Evolutionary conservation across 148 eudicot genomes (phyloP).

Genomic region (Amaranthus cruentus): DNA sequence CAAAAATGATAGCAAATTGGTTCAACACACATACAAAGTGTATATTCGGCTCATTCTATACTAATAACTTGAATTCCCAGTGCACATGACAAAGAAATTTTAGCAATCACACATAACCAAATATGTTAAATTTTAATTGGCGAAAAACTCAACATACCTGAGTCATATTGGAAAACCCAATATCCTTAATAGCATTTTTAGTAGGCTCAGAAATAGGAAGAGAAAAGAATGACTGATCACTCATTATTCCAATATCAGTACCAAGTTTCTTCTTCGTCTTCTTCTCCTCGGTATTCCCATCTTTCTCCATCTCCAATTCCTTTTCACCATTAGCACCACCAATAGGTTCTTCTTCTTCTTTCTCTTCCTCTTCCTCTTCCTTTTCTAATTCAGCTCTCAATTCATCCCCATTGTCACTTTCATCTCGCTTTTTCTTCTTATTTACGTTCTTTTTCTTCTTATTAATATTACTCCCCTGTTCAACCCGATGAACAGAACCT

Average conservation of each 20-base stretch:
- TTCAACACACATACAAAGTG: not conserved
- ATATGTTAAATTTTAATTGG: not conserved
- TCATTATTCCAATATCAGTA: slow-evolving; percentile 70
- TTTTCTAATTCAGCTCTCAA: slow-evolving; percentile 9
- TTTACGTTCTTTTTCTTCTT: slow-evolving; percentile 7
- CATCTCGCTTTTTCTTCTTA: slow-evolving; percentile 23
- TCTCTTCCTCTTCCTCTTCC: slow-evolving; percentile 5
- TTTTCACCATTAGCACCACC: not conserved
- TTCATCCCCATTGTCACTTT: slow-evolving; percentile 9
- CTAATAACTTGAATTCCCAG: too few species aligned
- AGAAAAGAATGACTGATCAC: slow-evolving; percentile 42
- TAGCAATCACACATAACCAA: not conserved
- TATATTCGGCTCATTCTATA: too few species aligned
- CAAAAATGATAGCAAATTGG: not conserved
- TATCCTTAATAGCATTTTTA: slow-evolving; percentile 44
- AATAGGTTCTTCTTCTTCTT: not conserved
- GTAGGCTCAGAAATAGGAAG: slow-evolving; percentile 55
- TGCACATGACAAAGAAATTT: not conserved
- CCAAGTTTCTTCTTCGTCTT: slow-evolving; percentile 29
- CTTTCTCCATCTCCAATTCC: not conserved
- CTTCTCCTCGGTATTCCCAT: slow-evolving; percentile 8
- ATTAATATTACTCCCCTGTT: not conserved
- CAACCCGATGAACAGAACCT: slow-evolving; percentile 1
- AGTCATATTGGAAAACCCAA: slow-evolving; percentile 65
- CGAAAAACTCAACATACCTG: slow-evolving; percentile 38